These are phyloP conservation scores for Psophocarpus tetragonolobus DNA, from an alignment of 306 rosid genomes.

Conservation along the genomic window DNA sequence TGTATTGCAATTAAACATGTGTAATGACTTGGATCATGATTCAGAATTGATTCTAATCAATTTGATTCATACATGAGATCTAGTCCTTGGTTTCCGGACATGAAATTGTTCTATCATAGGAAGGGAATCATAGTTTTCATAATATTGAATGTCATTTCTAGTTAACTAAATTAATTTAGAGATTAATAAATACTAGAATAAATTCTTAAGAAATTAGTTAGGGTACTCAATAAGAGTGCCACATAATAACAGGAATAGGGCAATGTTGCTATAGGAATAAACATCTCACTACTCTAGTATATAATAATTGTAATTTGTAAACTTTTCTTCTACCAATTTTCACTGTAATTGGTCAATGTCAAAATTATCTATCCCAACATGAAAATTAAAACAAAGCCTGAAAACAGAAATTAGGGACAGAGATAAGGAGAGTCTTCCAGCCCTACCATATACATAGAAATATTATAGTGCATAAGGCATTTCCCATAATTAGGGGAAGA, in stretches of 20 bases:
- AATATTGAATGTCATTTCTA: background rate
- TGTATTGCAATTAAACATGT: background rate
- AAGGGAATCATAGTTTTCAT: background rate
- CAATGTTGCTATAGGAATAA: slow-evolving; percentile 5
- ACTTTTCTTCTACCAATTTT: background rate
- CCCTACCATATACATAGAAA: background rate
- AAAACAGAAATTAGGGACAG: background rate
- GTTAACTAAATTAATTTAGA: background rate
- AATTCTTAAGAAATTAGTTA: background rate
- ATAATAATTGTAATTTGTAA: background rate
- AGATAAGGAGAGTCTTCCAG: background rate
- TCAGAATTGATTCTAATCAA: background rate
- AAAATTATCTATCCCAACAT: background rate
- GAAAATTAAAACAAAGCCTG: background rate
- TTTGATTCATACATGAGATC: background rate
- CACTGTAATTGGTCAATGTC: background rate
- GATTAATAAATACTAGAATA: background rate
- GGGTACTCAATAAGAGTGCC: background rate
- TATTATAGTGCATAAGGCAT: background rate
- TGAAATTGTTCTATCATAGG: background rate
- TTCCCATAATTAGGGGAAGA: background rate
- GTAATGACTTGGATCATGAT: background rate
- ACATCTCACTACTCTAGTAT: background rate
- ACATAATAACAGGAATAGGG: background rate
- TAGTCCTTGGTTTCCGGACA: background rate